Conservation (phyloP, 192 early-diverging fungal genomes). For the Spinellus fusiger region DNA sequence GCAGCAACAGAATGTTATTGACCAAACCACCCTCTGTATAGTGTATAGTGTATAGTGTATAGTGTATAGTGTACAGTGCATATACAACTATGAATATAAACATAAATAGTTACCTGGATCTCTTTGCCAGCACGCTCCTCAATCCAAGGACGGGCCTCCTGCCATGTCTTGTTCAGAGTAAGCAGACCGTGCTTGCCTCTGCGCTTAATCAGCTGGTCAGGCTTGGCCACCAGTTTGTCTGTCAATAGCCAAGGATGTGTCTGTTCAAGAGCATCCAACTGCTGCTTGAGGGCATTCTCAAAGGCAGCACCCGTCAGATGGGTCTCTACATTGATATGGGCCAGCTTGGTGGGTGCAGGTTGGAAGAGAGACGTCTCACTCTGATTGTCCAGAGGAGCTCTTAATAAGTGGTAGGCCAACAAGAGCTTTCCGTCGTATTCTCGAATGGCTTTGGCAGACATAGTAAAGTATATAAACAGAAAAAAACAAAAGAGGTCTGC, state of each 20-base stretch:
- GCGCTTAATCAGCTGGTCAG: conserved; percentile 97
- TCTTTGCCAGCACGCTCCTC: conserved; percentile 77
- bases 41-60: background rate
- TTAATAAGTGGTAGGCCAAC: conserved; percentile 82
- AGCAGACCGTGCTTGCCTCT: conserved; percentile 95
- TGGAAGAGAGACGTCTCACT: conserved; percentile 56
- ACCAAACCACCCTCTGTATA: background rate
- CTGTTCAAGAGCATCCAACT: conserved; percentile 57
- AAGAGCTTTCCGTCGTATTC: conserved; percentile 97
- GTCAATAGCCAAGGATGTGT: conserved; percentile 82
- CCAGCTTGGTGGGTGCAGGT: conserved; percentile 69
- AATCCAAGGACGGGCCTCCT: conserved; percentile 85
- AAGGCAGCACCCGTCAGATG: conserved; percentile 56
- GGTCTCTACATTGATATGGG: conserved; percentile 70
- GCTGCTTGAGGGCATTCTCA: conserved; percentile 51
- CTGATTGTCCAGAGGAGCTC: conserved; percentile 55
- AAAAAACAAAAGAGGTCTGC: conserved; percentile 6
- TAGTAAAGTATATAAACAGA: conserved; percentile 1
- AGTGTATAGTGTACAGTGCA: background rate
- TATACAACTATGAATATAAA: background rate
- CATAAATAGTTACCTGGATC: background rate
- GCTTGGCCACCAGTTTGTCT: conserved; percentile 90
- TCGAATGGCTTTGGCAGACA: conserved; percentile 30
- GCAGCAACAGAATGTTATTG: background rate
- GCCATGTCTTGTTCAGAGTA: conserved; percentile 88